phyloP scores from a whole-genome alignment of 2,329 filamentous ascomycete genomes.

The Fusarium annulatum region DNA sequence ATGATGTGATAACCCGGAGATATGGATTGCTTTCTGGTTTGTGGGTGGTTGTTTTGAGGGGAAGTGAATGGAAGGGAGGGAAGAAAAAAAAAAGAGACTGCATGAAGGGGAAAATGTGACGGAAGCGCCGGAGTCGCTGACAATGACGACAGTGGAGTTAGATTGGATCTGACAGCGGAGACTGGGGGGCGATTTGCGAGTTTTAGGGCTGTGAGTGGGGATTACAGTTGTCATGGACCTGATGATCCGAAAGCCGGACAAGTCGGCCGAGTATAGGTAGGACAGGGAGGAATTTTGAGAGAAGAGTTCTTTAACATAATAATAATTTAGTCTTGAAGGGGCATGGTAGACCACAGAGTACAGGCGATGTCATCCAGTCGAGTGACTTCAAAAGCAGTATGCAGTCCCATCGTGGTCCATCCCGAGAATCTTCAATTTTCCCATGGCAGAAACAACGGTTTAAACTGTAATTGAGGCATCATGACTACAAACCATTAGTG shows the following conservation, averaged over 20 bases:
- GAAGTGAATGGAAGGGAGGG: background rate
- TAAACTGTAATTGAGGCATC: background rate
- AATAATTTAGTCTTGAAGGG: fast-evolving
- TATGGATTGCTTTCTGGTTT: background rate
- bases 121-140: conserved; percentile 41
- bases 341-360: fast-evolving
- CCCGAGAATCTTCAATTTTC: background rate
- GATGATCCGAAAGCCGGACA: conserved; percentile 6
- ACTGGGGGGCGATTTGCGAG: conserved; percentile 2
- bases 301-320: background rate
- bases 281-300: too few species aligned
- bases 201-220: conserved; percentile 25
- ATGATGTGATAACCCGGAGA: background rate
- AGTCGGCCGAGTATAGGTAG: conserved; percentile 26
- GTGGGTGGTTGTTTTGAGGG: conserved; percentile 7
- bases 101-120: conserved; percentile 26
- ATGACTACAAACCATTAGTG: background rate
- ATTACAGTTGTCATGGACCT: conserved; percentile 13
- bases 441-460: background rate
- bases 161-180: conserved; percentile 27
- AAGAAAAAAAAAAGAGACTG: conserved; percentile 16
- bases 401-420: background rate
- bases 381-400: background rate
- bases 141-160: conserved; percentile 29
- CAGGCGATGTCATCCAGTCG: too few species aligned